Evolutionary conservation across 2,329 filamentous ascomycete genomes (phyloP).

Genomic region (Drechslerella stenobrocha): DNA sequence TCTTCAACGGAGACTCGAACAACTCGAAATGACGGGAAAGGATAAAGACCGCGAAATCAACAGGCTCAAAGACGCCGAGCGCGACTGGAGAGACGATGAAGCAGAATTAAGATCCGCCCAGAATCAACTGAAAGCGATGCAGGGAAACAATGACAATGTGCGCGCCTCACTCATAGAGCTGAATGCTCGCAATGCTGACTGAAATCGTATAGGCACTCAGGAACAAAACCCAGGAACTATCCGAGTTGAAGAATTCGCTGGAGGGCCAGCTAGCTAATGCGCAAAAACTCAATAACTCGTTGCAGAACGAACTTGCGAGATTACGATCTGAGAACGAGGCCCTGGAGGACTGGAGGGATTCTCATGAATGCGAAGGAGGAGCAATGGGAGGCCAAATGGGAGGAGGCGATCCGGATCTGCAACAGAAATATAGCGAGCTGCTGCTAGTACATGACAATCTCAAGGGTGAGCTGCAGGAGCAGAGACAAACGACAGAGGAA

Average conservation of each 20-base stretch:
- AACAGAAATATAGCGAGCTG: conserved; percentile 64
- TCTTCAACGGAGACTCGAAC: conserved; percentile 72
- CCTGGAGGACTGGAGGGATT: conserved; percentile 59
- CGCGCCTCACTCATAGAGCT: not conserved
- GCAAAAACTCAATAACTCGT: conserved; percentile 73
- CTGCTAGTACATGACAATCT: conserved; percentile 69
- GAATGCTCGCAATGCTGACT: not conserved
- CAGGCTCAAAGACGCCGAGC: conserved; percentile 64
- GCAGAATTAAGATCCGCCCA: conserved; percentile 56
- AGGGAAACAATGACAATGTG: conserved; percentile 34
- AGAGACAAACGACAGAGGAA: conserved; percentile 76
- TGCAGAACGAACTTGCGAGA: conserved; percentile 77
- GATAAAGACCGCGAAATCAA: conserved; percentile 72
- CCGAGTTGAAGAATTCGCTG: conserved; percentile 67
- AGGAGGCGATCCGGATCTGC: conserved; percentile 62
- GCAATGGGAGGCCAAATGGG: conserved; percentile 20
- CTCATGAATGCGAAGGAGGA: conserved; percentile 39
- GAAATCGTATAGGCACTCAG: conserved; percentile 27
- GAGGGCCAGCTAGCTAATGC: conserved; percentile 75
- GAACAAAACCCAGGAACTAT: conserved; percentile 61
- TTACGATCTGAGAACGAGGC: conserved; percentile 69
- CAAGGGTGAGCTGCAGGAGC: conserved; percentile 68
- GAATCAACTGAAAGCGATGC: conserved; percentile 18
- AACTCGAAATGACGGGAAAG: conserved; percentile 70
- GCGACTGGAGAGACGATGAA: conserved; percentile 55